Conservation (phyloP, 2,329 filamentous ascomycete genomes). For the Ophiostoma novo-ulmi region DNA sequence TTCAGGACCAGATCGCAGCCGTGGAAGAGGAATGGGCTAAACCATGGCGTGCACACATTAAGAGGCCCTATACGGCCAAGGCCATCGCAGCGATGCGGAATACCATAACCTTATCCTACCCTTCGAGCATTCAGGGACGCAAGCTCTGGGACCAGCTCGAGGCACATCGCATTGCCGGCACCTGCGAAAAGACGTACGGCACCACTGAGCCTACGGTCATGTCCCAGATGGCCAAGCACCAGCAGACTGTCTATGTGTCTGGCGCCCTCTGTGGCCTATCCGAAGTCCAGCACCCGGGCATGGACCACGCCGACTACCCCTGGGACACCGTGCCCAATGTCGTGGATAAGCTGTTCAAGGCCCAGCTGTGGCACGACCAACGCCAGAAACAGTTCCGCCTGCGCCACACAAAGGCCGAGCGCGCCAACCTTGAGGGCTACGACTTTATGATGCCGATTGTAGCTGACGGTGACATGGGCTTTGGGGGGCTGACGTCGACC, state of each 20-base stretch:
- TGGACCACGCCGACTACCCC: constrained; percentile 41
- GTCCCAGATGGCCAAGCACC: constrained; percentile 37
- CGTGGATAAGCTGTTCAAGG: constrained; percentile 39
- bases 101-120: constrained; percentile 31
- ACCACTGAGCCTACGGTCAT: constrained; percentile 36
- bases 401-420: constrained; percentile 32
- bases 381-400: constrained; percentile 38
- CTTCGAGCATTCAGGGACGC: constrained; percentile 32
- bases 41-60: constrained; percentile 31
- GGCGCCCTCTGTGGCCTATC: constrained; percentile 39
- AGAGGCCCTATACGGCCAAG: constrained; percentile 34
- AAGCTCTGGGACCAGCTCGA: constrained; percentile 38
- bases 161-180: constrained; percentile 35
- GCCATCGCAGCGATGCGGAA: constrained; percentile 36
- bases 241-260: constrained; percentile 40
- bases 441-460: constrained; percentile 40
- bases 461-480: constrained; percentile 42
- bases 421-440: constrained; percentile 35
- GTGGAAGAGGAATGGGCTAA: constrained; percentile 37
- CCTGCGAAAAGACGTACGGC: constrained; percentile 37
- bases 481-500: constrained; percentile 38
- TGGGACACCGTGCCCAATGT: constrained; percentile 41
- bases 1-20: constrained; percentile 33
- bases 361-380: constrained; percentile 40
- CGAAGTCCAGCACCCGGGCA: constrained; percentile 36